These are phyloP conservation scores for Castanea mollissima DNA, from an alignment of 306 rosid genomes.

Conservation along the genomic window DNA sequence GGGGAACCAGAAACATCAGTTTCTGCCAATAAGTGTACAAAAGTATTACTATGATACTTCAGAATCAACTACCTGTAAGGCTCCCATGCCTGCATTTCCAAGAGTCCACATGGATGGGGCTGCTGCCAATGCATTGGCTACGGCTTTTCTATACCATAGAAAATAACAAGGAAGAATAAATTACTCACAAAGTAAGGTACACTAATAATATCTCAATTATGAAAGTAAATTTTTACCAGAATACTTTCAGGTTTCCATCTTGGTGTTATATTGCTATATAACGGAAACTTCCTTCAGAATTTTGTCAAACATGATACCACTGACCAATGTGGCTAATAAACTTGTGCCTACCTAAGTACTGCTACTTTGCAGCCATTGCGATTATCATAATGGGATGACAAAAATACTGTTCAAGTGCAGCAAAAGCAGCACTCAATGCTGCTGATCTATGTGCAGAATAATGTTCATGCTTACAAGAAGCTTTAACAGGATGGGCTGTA, in stretches of 20 bases:
- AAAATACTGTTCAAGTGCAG: neutral
- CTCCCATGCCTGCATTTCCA: slow-evolving; percentile 99
- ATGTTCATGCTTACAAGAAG: neutral
- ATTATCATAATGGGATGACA: neutral
- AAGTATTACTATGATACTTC: neutral
- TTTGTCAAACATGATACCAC: neutral
- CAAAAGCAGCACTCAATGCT: neutral
- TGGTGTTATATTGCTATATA: neutral
- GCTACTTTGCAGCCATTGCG: neutral
- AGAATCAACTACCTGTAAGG: slow-evolving; percentile 62
- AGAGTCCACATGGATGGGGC: slow-evolving; percentile 99
- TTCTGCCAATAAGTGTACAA: neutral
- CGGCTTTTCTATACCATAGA: slow-evolving; percentile 54
- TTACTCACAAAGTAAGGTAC: neutral
- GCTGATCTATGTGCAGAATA: slow-evolving; percentile 1
- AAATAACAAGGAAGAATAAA: neutral
- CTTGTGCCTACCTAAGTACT: neutral
- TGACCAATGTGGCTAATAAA: no score
- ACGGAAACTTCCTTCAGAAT: neutral
- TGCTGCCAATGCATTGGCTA: slow-evolving; percentile 83
- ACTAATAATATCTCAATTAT: neutral
- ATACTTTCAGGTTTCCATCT: neutral
- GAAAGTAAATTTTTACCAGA: neutral
- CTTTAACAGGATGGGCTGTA: neutral
- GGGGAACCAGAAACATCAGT: slow-evolving; percentile 17